Conservation (phyloP, 225 moss, liverwort and hornwort species). For the Rhytidiadelphus loreus region DNA sequence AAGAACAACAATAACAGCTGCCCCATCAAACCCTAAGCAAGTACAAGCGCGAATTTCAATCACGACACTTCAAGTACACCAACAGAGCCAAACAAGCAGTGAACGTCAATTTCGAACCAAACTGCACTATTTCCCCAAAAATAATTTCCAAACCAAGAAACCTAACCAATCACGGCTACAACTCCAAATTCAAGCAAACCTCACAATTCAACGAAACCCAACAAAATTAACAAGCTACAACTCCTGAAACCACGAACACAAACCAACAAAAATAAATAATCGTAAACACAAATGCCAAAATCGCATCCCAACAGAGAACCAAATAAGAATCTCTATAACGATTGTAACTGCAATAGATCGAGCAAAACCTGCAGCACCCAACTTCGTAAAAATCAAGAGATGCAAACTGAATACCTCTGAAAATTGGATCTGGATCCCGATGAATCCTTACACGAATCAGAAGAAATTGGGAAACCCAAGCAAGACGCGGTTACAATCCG, state of each 20-base stretch:
- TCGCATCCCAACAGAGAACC: neutral
- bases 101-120: neutral
- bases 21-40: neutral
- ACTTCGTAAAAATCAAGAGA: neutral
- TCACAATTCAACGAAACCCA: neutral
- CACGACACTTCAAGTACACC: neutral
- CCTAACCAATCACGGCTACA: neutral
- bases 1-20: neutral
- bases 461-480: neutral
- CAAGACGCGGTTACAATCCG: neutral
- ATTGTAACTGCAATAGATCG: neutral
- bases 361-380: neutral
- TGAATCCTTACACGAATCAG: no score
- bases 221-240: neutral
- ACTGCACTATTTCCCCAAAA: neutral
- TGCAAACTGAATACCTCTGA: neutral
- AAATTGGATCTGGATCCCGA: neutral
- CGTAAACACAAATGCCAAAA: neutral
- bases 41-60: neutral
- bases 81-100: neutral
- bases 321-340: neutral
- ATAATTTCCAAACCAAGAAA: neutral
- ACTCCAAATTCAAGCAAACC: neutral
- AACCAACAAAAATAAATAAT: neutral
- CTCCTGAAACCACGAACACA: no score